Base-by-base conservation (phyloP, 495 filamentous ascomycete species). In the Chaetomium cochliodes region DNA sequence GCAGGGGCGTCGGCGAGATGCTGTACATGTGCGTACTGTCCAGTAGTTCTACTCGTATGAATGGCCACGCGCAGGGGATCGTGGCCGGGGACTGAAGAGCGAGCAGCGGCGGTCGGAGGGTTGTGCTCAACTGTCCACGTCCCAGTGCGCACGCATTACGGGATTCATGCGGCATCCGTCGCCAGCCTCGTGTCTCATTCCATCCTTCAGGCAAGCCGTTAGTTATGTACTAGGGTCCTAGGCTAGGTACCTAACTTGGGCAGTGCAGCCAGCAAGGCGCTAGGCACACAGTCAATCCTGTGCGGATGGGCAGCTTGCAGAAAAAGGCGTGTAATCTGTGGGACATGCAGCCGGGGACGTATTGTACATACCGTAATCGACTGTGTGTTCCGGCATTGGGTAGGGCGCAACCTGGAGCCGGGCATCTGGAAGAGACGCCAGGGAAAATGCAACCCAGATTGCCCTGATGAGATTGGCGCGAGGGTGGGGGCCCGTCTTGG, bases 371-470 rank as follows among this genome's bases (percentile, higher is more conserved):
- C 53, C 13, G 41, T 18, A 37, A 22, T 37, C 26, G 51, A 54
- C 20, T 5, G 30, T 55, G 53, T 55, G 53, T 55, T 37, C 53
- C 18, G 53, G 53, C 30, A 39, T 12, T 20, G 53, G 1, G 28
- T 16, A 39, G 11, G 28, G 53, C 11, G 53, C 5, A 4, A 22
- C 53, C 16, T 2, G 28, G n/a, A 20, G 53, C 53, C 53, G n/a
- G 28, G 64, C 67, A 64, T 58, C 58, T 66, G 55, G 65, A 54
- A 62, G 41, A 41, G 23, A 30, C n/a, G 53, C 26, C 59, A 41
- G 26, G 26, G 55, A 56, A 56, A 58, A 67, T 69, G 67, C 67
- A 67, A 62, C 67, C 67, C 67, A 62, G 67, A 67, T 70, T 67
- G 62, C 65, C 62, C 52, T 62, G 61, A 58, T 56, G 68, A 69